Base-by-base conservation (phyloP, 176 grass and related monocot species). In the Oryza glumipatula region DNA sequence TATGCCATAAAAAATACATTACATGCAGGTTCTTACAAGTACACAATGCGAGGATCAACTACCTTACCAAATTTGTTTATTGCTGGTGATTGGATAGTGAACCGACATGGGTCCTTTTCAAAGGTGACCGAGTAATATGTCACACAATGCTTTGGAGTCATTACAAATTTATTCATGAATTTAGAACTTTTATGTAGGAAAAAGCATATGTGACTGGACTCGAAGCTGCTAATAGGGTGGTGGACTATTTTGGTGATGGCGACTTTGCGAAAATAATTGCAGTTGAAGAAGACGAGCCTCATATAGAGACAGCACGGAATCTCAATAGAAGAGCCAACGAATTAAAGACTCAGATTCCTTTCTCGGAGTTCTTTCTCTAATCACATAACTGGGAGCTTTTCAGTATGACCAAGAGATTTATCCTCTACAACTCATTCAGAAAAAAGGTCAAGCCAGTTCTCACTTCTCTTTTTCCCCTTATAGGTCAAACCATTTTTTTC, bases 171-270 rank as follows among this genome's bases (percentile, higher is more conserved):
- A 52, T 78, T 88, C 38, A 85, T 71, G 35, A 11, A 23, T 68
- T 73, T 32, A 80, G 49, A 85, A 14, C 76, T 86, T 83, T 47
- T 41, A 45, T 89, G 69, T 81, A 97, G 95, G 92, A 97, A 86
- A 97, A 94, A 73, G 92, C 95, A 15, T 94, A 89, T 67, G 95
- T 97, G 24, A 97, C 92, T 74, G 95, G 95, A 71, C 88, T 97
- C 23, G 92, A 97, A 86, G 90, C 92, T 36, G 95, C 92, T 38
- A 97, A 97, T 82, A 94, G 88, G 85, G 90, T 79, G 35, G 85
- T 95, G 28, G 91, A 95, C 84, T 98, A 91, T 77, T 86, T 90
- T 60, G 82, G 89, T 9, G 71, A 84, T 16, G 95, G 95, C n/a
- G 67, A 94, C 67, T 97, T 97, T 77, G 86, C 95, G 39, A 97